Base-by-base conservation (phyloP, 2,329 filamentous ascomycete genomes). In the Aspergillus sp. region DNA sequence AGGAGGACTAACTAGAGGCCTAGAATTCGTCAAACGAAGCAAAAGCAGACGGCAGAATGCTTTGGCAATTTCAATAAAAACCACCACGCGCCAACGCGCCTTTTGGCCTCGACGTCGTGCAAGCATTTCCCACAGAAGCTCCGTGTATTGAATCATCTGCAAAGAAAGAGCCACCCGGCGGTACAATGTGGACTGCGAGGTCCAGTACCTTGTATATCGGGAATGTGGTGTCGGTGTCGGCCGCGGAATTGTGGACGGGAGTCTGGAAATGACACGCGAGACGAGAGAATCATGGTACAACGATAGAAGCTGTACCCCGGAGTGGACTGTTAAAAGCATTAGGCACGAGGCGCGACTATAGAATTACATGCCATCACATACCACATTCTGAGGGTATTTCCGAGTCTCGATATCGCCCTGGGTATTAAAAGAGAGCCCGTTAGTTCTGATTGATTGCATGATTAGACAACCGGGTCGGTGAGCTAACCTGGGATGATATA, bases 41-140 rank as follows among this genome's bases (percentile, higher is more conserved):
- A 97, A 75, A 33, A 94, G 70, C 42, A 96, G 71, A 44, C 87
- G 77, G 64, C 91, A 96, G 6, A 93, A 56, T 2, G 91, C 90
- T 68, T 97, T 97, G 61, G 93, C 73, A 1, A 81, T 77, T 69
- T 98, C 93, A 26, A 98, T 74, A 3, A 94, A 63, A 7, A 97
- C 82, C 4, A 97, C 81, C 0, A 94, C 81, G 44, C 87, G 82
- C 93, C 93, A 98, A 29, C 89, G 81, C 28, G 84, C 70, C 59
- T 79, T 82, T 66, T 94, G 79, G 40, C 85, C 89, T 52, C 83
- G 83, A 42, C 91, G 79, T 69, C 94, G 94, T 29, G 90, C 90
- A 29, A 86, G 81, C 93, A 98, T 98, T 66, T 98, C 93, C 79
- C 91, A 93, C n/a, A 98, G 72, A 29, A 98, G 74, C 70, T 98